Evolutionary conservation across 1,139 yeast species (phyloP), one percentile per base, ranked within the genome.

Genomic region (Zygotorulaspora mrakii): DNA sequence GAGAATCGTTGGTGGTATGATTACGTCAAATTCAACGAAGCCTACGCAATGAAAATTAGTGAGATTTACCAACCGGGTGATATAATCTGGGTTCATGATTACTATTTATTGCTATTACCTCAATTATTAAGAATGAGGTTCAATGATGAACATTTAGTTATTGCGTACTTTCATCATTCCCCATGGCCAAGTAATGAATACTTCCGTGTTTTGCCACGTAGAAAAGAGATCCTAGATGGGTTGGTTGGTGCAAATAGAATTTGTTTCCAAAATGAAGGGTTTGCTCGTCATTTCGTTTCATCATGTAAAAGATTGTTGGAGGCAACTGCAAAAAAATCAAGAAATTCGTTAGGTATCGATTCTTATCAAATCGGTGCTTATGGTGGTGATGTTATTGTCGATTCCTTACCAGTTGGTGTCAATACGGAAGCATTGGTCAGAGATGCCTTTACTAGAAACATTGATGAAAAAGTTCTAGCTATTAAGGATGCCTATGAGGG

Each of bases 151-250:
- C 38, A 47, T 34, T 33, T 54, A n/a, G 73, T 73, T 50, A 84
- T 91, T 51, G 95, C 94, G 5, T 76, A 85, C 46, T 89, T 79
- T 63, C 67, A 89, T 52, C 97, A 89, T 61, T 76, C 86, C 4
- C 95, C 96, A 10, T 88, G 94, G 74, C 97, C 98, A 8, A 84
- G 95, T 28, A 82, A 89, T n/a, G 98, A 91, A 64, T 87, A 88
- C 61, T 87, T 91, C 66, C 73, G 96, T 46, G 84, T 95, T 50
- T 66, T 91, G 32, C 82, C 96, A 29, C 84, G 85, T 62, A 74
- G 98, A 52, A 73, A 79, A 40, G 82, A 84, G 55, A 69, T 91
- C 36, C 69, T 91, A 45, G 95, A 87, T 57, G 97, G 98, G 17
- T 74, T 91, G 74, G 71, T 94, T 42, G 97, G 97, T 16, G 80